A percentile compares a stretch with the other conserved stretches of the same genome.
phyloP scores from a whole-genome alignment of 2,329 filamentous ascomycete species.

The Penicillium sumatraense region DNA sequence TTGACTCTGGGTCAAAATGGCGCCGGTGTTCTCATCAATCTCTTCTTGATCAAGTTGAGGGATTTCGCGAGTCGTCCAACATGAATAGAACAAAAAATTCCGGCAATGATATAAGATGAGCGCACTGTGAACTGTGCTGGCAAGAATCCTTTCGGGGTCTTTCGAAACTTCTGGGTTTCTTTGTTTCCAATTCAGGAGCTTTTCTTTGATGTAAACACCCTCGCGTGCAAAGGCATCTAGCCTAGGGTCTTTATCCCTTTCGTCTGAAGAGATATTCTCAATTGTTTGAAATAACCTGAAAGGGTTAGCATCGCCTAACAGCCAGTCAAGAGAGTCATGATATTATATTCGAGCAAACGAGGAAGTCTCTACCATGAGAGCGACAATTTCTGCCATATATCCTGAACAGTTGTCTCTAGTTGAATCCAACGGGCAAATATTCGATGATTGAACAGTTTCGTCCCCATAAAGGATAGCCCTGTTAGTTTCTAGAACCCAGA shows the following conservation, averaged over 20 bases:
- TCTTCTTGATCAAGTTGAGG: neutral
- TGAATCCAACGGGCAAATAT: neutral
- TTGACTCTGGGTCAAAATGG: neutral
- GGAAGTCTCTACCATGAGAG: neutral
- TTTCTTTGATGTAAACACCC: neutral
- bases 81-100: slow-evolving; percentile 5
- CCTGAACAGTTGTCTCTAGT: neutral
- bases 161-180: neutral
- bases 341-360: neutral
- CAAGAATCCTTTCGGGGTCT: neutral
- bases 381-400: neutral
- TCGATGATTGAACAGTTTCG: neutral
- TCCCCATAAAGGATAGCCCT: neutral
- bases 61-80: neutral
- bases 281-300: neutral
- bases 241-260: too few relatives aligned
- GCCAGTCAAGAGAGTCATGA: neutral
- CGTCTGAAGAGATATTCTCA: neutral
- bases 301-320: neutral
- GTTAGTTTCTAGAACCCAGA: neutral
- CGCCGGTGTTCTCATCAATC: neutral
- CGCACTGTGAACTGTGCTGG: neutral
- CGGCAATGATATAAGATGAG: slow-evolving; percentile 3
- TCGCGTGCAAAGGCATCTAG: neutral
- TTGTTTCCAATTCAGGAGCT: neutral